Conservation (phyloP, 371 early-diverging fungal genomes). For the Lichtheimia ramosa region DNA sequence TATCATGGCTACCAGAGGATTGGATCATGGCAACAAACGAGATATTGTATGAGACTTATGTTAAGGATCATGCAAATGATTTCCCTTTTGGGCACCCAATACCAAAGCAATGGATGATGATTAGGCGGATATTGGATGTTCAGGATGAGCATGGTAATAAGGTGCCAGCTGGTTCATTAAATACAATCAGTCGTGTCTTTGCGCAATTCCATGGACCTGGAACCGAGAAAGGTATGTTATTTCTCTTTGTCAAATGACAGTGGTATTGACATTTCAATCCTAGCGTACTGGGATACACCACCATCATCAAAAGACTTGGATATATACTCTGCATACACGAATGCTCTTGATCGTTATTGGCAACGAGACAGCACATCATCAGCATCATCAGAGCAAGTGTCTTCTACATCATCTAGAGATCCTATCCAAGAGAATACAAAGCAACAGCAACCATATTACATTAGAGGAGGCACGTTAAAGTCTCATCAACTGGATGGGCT, state of each 20-base stretch:
- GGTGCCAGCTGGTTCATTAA: background rate
- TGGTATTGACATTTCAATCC: background rate
- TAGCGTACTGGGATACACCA: slow-evolving; percentile 38
- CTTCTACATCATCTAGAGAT: slow-evolving; percentile 19
- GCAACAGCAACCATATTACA: slow-evolving; percentile 59
- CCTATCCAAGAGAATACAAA: slow-evolving; percentile 43
- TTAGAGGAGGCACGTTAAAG: slow-evolving; percentile 69
- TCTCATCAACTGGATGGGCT: slow-evolving; percentile 87
- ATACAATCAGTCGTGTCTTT: slow-evolving; percentile 24
- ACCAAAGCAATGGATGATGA: slow-evolving; percentile 34
- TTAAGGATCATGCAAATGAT: slow-evolving; percentile 15
- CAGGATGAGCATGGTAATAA: slow-evolving; percentile 30
- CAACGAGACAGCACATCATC: slow-evolving; percentile 35
- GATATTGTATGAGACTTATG: slow-evolving; percentile 23
- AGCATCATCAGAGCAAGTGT: slow-evolving; percentile 27
- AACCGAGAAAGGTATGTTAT: slow-evolving; percentile 45
- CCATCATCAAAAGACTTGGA: slow-evolving; percentile 22
- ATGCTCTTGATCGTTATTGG: slow-evolving; percentile 33
- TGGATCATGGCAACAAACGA: slow-evolving; percentile 39
- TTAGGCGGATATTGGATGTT: slow-evolving; percentile 51
- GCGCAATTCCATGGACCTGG: slow-evolving; percentile 46
- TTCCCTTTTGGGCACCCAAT: slow-evolving; percentile 19
- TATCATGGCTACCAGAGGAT: slow-evolving; percentile 54
- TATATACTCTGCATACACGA: slow-evolving; percentile 37
- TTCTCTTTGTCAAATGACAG: background rate